Conservation (phyloP, 116 monocot genomes). For the Phalaenopsis hybrid region DNA sequence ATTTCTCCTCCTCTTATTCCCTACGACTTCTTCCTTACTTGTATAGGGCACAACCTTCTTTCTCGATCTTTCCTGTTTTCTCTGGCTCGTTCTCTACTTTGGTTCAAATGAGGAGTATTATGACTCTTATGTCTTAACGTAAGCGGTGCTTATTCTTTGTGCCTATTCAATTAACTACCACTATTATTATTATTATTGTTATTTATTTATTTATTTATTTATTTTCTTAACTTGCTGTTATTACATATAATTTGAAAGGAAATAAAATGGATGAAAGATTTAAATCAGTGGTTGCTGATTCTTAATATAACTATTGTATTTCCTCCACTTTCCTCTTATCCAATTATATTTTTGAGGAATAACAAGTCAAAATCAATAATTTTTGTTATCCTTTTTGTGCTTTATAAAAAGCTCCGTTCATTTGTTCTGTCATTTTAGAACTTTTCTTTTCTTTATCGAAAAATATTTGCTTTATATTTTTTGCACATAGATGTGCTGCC, state of each 20-base stretch:
- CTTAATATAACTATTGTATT: neutral
- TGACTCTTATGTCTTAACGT: too few relatives aligned
- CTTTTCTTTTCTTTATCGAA: neutral
- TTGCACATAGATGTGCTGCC: neutral
- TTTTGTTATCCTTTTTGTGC: constrained; percentile 6
- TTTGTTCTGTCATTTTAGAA: neutral
- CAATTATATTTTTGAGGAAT: neutral
- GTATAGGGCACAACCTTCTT: too few relatives aligned
- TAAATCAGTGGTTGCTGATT: neutral
- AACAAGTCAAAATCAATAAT: constrained; percentile 1
- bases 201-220: too few relatives aligned
- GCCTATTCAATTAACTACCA: too few relatives aligned
- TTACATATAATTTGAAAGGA: neutral
- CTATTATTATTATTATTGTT: too few relatives aligned
- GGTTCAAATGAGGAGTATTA: too few relatives aligned
- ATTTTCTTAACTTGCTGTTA: too few relatives aligned
- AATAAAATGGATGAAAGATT: neutral
- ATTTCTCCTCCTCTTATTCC: too few relatives aligned
- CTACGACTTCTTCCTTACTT: too few relatives aligned
- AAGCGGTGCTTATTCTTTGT: too few relatives aligned
- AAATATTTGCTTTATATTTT: neutral
- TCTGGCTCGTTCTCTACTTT: too few relatives aligned
- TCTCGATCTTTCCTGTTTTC: too few relatives aligned
- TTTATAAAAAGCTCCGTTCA: neutral
- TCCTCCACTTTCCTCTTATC: neutral